Evolutionary conservation across 164 flowering plant genomes (phyloP).

Genomic region (Brasenia schreberi): DNA sequence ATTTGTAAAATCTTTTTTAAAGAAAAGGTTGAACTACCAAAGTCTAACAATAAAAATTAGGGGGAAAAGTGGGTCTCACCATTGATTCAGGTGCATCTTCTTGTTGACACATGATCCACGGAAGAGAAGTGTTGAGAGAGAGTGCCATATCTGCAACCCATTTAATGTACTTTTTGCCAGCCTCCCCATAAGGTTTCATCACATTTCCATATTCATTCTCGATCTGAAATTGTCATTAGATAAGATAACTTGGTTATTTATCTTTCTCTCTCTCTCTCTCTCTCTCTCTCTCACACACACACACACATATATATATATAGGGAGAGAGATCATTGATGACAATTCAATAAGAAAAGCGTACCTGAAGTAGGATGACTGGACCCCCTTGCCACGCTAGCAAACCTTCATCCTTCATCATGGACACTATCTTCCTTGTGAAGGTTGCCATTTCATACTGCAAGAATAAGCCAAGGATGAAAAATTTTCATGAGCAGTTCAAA

Average conservation of each 20-base stretch:
- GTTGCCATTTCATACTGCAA: slow-evolving; percentile 10
- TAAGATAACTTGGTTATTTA: slow-evolving; percentile 1
- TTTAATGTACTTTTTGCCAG: slow-evolving; percentile 36
- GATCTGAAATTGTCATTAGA: slow-evolving; percentile 19
- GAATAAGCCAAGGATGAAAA: too few species aligned
- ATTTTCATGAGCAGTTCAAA: too few species aligned
- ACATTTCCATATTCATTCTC: slow-evolving; percentile 35
- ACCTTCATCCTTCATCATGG: slow-evolving; percentile 4
- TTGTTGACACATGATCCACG: slow-evolving; percentile 66
- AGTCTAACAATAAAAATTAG: background rate
- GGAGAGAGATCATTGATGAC: background rate
- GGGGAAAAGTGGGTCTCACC: slow-evolving; percentile 10
- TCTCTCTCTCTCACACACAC: too few species aligned
- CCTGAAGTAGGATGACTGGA: slow-evolving; percentile 11
- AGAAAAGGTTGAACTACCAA: background rate
- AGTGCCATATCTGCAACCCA: slow-evolving; percentile 53
- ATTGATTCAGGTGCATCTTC: slow-evolving; percentile 43
- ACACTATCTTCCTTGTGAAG: slow-evolving; percentile 8
- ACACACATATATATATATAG: too few species aligned
- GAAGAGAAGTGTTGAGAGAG: slow-evolving; percentile 24
- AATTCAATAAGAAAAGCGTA: background rate
- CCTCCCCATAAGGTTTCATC: slow-evolving; percentile 28
- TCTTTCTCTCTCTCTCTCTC: too few species aligned
- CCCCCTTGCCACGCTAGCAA: slow-evolving; percentile 12
- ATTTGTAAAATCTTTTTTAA: too few species aligned